phyloP scores from a whole-genome alignment of 352 stramenopile species.

The Phytophthora colocasiae region DNA sequence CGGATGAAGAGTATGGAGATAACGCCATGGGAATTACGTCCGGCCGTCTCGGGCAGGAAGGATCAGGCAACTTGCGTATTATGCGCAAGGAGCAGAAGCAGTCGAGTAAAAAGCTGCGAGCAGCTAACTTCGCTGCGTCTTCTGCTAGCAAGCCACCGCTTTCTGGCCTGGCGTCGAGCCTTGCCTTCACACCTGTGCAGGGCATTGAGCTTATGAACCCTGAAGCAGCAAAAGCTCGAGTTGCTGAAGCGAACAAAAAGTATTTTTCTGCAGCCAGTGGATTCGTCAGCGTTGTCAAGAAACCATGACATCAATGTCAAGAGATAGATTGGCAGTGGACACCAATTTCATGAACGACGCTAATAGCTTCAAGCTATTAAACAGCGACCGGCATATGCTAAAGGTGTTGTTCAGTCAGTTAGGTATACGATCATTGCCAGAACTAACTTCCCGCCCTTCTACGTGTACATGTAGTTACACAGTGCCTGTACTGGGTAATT shows the following conservation, averaged over 20 bases:
- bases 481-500: constrained; percentile 3
- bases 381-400: neutral
- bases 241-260: constrained; percentile 96
- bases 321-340: neutral
- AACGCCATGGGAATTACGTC: constrained; percentile 98
- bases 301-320: constrained; percentile 36
- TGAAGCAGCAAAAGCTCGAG: constrained; percentile 91
- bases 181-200: constrained; percentile 98
- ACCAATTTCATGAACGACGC: neutral
- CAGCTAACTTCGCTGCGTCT: constrained; percentile 84
- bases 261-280: constrained; percentile 96
- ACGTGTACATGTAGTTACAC: neutral
- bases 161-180: constrained; percentile 93
- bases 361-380: constrained; percentile 1
- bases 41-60: constrained; percentile 92
- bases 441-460: neutral
- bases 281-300: constrained; percentile 95
- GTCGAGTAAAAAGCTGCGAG: constrained; percentile 92
- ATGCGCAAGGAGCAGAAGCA: constrained; percentile 92
- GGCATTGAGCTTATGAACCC: constrained; percentile 98
- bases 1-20: constrained; percentile 97
- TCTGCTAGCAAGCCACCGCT: constrained; percentile 59
- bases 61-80: constrained; percentile 88
- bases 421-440: no score
- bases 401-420: neutral